Conservation (phyloP, 441 rosid genomes). For the Hypseocharis bilobata region DNA sequence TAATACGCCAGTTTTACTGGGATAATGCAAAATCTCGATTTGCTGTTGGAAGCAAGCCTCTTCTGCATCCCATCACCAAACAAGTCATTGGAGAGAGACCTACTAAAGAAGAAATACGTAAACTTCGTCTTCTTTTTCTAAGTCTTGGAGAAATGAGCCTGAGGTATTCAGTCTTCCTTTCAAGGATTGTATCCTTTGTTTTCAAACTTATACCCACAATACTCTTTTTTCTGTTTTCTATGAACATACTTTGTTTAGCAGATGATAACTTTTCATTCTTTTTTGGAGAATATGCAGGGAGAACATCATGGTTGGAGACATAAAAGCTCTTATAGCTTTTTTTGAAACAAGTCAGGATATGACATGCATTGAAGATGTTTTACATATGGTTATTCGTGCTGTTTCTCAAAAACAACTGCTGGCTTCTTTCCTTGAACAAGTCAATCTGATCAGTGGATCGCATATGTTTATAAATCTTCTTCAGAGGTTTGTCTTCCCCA, state of each 20-base stretch:
- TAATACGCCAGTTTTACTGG: conserved; percentile 79
- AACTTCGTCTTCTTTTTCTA: conserved; percentile 87
- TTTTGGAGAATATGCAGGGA: conserved; percentile 50
- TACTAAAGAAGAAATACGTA: conserved; percentile 70
- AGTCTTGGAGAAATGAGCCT: conserved; percentile 99
- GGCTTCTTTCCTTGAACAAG: conserved; percentile 79
- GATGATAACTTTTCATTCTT: conserved; percentile 15
- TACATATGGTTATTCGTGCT: conserved; percentile 90
- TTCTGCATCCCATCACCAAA: conserved; percentile 57
- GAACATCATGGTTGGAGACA: conserved; percentile 53
- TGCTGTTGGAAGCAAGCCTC: conserved; percentile 73
- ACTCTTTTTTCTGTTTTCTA: conserved; percentile 6
- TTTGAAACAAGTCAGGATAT: conserved; percentile 88
- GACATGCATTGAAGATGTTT: conserved; percentile 85
- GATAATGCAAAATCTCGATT: conserved; percentile 59
- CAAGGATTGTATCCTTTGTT: conserved; percentile 18
- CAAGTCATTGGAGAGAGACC: conserved; percentile 73
- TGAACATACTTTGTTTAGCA: conserved; percentile 8
- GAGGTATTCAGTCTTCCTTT: conserved; percentile 38
- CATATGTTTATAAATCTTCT: conserved; percentile 89
- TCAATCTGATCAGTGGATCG: conserved; percentile 73
- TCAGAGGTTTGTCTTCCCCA: conserved; percentile 47
- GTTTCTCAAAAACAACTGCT: conserved; percentile 69
- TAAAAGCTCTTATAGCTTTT: conserved; percentile 69
- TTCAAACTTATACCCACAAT: conserved; percentile 10